Evolutionary conservation across 2,329 filamentous ascomycete species (phyloP).

Genomic region (Alternaria novae-zelandiae): DNA sequence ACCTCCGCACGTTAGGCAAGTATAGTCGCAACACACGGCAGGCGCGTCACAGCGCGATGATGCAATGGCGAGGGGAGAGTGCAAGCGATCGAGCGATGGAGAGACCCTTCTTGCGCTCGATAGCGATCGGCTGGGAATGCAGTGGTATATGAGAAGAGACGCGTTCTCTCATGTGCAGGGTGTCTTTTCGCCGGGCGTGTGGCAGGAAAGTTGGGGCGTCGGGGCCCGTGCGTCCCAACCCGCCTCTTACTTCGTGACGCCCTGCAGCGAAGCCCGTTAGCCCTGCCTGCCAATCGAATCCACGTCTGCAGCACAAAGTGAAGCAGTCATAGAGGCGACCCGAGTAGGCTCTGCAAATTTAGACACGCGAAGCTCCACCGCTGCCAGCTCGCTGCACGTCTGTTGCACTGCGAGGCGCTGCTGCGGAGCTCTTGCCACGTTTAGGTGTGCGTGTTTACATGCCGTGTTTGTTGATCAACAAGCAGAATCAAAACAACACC

Average conservation of each 20-base stretch:
- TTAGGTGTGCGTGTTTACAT: background rate
- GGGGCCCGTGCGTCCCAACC: slow-evolving; percentile 12
- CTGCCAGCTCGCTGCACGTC: background rate
- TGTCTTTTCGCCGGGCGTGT: slow-evolving; percentile 28
- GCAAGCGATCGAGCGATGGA: slow-evolving; percentile 24
- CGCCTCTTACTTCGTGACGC: slow-evolving; percentile 9
- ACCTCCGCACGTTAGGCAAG: slow-evolving; percentile 24
- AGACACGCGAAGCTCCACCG: background rate
- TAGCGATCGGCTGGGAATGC: slow-evolving; percentile 31
- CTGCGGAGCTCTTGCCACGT: slow-evolving; percentile 1
- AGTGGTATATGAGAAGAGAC: slow-evolving; percentile 31
- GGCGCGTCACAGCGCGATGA: slow-evolving; percentile 18
- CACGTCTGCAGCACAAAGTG: slow-evolving; percentile 13
- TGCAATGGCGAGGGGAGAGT: slow-evolving; percentile 21
- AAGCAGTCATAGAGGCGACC: slow-evolving; percentile 17
- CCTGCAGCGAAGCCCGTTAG: slow-evolving; percentile 24
- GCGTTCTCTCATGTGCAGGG: slow-evolving; percentile 26
- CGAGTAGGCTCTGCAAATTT: background rate
- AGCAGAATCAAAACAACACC: slow-evolving; percentile 11
- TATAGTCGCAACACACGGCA: slow-evolving; percentile 19
- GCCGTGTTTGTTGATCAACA: slow-evolving; percentile 17
- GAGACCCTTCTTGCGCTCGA: slow-evolving; percentile 32
- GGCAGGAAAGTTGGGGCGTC: slow-evolving; percentile 3
- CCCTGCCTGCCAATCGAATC: slow-evolving; percentile 27
- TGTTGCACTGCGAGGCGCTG: slow-evolving; percentile 14